Conservation (phyloP, 768 basidiomycete genomes). For the Mycena haematopus region DNA sequence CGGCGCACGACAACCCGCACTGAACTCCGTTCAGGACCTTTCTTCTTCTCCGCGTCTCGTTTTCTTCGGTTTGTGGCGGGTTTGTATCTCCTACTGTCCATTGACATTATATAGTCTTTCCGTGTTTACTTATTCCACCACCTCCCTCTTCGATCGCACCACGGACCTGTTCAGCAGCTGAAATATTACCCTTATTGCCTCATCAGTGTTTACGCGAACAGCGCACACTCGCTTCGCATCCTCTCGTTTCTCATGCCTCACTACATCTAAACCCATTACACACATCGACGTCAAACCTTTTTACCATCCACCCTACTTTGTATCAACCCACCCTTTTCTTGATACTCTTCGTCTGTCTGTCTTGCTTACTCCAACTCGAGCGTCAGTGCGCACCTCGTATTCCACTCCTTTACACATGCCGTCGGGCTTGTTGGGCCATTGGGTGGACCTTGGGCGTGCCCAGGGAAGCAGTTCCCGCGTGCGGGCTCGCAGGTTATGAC, state of each 20-base stretch:
- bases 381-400: constrained; percentile 33
- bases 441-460: constrained; percentile 20
- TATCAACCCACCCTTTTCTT: constrained; percentile 23
- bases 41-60: constrained; percentile 23
- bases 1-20: constrained; percentile 48
- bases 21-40: constrained; percentile 30
- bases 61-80: constrained; percentile 31
- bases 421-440: constrained; percentile 1
- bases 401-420: constrained; percentile 27
- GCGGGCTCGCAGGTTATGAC: constrained; percentile 24
- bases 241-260: constrained; percentile 20
- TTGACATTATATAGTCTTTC: constrained; percentile 31
- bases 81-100: constrained; percentile 33
- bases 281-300: constrained; percentile 1
- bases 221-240: constrained; percentile 22
- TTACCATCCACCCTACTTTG: constrained; percentile 11
- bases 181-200: constrained; percentile 30
- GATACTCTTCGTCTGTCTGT: constrained; percentile 11
- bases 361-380: constrained; percentile 31
- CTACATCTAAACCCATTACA: constrained; percentile 4
- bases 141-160: constrained; percentile 22
- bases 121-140: constrained; percentile 34
- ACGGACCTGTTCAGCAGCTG: constrained; percentile 26
- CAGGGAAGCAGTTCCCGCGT: constrained; percentile 13
- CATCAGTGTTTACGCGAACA: constrained; percentile 21